Conservation (phyloP, 305 asterid genomes). For the Solanum hybrid region DNA sequence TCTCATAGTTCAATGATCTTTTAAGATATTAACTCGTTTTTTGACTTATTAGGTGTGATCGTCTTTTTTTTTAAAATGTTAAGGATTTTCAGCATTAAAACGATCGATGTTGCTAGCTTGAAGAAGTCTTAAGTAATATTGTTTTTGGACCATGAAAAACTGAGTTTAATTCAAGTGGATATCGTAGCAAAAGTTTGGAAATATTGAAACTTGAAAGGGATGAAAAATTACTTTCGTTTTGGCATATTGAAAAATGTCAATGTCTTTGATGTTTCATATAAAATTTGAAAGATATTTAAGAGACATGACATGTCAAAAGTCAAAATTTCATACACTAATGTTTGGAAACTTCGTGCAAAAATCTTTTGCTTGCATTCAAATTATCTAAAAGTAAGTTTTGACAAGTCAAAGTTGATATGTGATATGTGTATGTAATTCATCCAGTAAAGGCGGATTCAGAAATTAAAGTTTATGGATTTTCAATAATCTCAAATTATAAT, state of each 20-base stretch:
- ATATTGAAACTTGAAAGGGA: not conserved
- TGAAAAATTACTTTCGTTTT: not conserved
- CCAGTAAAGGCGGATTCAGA: not conserved
- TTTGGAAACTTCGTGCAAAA: not conserved
- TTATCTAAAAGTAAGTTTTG: not conserved
- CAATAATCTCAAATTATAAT: not conserved
- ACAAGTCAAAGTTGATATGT: not conserved
- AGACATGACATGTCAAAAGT: not conserved
- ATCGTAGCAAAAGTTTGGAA: not conserved
- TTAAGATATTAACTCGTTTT: not conserved
- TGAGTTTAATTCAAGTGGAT: not conserved
- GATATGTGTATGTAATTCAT: not conserved
- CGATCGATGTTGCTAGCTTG: not conserved
- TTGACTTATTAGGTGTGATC: not conserved
- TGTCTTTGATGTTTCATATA: not conserved
- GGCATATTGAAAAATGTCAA: not conserved
- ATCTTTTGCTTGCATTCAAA: not conserved
- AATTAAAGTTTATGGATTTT: too few relatives aligned
- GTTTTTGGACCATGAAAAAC: not conserved
- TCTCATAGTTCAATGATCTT: not conserved
- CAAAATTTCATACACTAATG: not conserved
- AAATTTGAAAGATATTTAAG: not conserved
- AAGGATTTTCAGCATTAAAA: not conserved
- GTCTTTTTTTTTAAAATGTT: not conserved
- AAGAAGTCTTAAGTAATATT: not conserved